Conservation (phyloP, 805 yeast species). For the Teunomyces lycoperdinae region DNA sequence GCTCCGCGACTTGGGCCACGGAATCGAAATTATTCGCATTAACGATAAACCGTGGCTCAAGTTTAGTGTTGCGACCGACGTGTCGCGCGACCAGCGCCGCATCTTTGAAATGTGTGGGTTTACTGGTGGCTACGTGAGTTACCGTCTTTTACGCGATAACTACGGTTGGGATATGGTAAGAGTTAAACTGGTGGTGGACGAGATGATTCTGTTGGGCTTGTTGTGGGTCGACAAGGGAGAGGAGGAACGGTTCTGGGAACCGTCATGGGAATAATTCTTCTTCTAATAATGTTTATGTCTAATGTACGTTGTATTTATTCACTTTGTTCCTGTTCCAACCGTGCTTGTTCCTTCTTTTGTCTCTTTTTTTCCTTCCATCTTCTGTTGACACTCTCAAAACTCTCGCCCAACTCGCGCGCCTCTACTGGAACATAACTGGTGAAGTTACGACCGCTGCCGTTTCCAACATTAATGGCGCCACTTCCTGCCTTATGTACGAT, state of each 20-base stretch:
- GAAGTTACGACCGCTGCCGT: slow-evolving; percentile 67
- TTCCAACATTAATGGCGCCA: slow-evolving; percentile 61
- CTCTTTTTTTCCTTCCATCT: slow-evolving; percentile 49
- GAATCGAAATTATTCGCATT: slow-evolving; percentile 60
- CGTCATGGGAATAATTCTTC: slow-evolving; percentile 49
- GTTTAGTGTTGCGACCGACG: slow-evolving; percentile 27
- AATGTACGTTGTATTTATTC: background rate
- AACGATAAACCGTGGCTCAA: slow-evolving; percentile 54
- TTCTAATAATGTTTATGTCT: background rate
- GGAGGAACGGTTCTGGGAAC: slow-evolving; percentile 65
- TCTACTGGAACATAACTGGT: slow-evolving; percentile 55
- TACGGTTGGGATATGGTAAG: slow-evolving; percentile 69
- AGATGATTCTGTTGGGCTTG: slow-evolving; percentile 77
- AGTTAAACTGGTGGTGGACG: slow-evolving; percentile 62
- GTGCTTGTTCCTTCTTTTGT: slow-evolving; percentile 1
- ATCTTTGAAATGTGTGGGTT: slow-evolving; percentile 75
- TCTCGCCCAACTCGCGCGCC: slow-evolving; percentile 56
- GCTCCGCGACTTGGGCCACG: slow-evolving; percentile 62
- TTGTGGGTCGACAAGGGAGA: slow-evolving; percentile 72
- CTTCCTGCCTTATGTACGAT: slow-evolving; percentile 13
- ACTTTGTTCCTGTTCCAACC: background rate
- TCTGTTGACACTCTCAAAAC: slow-evolving; percentile 68
- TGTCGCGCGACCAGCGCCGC: slow-evolving; percentile 59
- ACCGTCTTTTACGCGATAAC: slow-evolving; percentile 65
- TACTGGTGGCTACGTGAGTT: slow-evolving; percentile 69